Conservation (phyloP, 2,329 filamentous ascomycete genomes). For the Setomelanomma holmii region DNA sequence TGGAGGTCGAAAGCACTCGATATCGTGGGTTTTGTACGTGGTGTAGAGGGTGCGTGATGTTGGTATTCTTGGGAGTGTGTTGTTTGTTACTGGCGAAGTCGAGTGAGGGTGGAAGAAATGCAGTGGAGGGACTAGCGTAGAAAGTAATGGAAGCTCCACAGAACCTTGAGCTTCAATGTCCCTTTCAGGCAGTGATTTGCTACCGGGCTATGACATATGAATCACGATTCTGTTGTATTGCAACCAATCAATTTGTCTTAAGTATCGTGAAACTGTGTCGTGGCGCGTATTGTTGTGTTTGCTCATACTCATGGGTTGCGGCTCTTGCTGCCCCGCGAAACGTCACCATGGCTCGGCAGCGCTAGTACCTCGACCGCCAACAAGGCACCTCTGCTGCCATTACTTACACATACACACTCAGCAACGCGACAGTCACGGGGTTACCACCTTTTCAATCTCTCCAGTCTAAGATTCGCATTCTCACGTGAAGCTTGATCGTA, state of each 20-base stretch:
- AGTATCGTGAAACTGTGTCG: conserved; percentile 5
- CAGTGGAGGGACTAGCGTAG: conserved; percentile 47
- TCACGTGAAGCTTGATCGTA: no score
- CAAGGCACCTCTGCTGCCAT: conserved; percentile 25
- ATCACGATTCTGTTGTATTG: not conserved
- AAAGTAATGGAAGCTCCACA: conserved; percentile 48
- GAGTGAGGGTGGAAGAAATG: conserved; percentile 46
- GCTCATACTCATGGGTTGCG: conserved; percentile 27
- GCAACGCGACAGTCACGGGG: conserved; percentile 1
- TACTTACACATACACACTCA: conserved; percentile 14
- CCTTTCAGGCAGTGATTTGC: conserved; percentile 24
- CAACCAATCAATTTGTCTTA: not conserved
- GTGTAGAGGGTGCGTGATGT: not conserved
- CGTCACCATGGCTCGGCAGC: conserved; percentile 18
- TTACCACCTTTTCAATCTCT: not conserved
- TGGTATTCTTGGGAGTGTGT: conserved; percentile 17
- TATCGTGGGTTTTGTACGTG: not conserved
- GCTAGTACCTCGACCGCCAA: conserved; percentile 16
- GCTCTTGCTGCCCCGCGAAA: conserved; percentile 37
- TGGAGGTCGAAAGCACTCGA: conserved; percentile 4
- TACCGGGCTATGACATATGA: conserved; percentile 1
- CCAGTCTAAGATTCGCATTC: not conserved
- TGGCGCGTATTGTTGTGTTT: conserved; percentile 2
- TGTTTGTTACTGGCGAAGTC: conserved; percentile 30
- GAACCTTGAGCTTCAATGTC: conserved; percentile 36